Base-by-base conservation (phyloP, 208 protist genomes). In the Acanthamoeba culbertsoni region DNA sequence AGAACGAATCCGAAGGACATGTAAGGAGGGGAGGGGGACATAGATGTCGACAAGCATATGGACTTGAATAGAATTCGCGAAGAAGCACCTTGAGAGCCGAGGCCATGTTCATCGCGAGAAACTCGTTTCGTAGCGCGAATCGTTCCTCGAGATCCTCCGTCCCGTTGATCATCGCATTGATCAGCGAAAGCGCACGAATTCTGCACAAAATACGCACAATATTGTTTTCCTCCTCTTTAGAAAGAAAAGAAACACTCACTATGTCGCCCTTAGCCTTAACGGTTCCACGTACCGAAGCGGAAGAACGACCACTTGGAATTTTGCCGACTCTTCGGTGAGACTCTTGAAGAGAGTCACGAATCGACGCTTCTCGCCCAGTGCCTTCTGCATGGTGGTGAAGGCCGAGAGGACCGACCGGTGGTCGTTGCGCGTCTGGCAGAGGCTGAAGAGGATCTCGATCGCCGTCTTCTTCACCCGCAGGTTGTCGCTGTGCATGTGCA, bases 81-180 rank as follows among this genome's bases (percentile, higher is more conserved):
- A 6, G 1, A 62, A 2, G n/a, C 0, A 91, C 86, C 86, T 91
- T 91, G 28, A 91, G 40, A 6, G 33, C 55, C 8, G 86, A 20
- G 26, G 37, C 7, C 37, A 91, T 65, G 42, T 55, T 55, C 86
- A 91, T 75, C 8, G 42, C 59, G 28, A 91, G 59, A 31, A 91
- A 91, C 40, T 91, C 86, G 86, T 91, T 91, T 7, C 86, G 86
- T 8, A 91, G 86, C 23, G 59, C 51, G 45, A 91, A 91, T 5
- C 86, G 53, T n/a, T 65, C 86, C 57, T 91, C 86, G 14, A 91
- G 59, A 18, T 91, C 59, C 45, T 91, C 86, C n/a, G 42, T 75
- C 18, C 42, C 31, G 59, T 51, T 73, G n/a, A 91, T 59, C 26
- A 91, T 23, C 37, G 59, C 31, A 40, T 91, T 91, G 59, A 91